A percentile compares a stretch with the other conserved stretches of the same genome.
Conservation (phyloP, 495 filamentous ascomycete genomes). For the Hypoxylon fragiforme region DNA sequence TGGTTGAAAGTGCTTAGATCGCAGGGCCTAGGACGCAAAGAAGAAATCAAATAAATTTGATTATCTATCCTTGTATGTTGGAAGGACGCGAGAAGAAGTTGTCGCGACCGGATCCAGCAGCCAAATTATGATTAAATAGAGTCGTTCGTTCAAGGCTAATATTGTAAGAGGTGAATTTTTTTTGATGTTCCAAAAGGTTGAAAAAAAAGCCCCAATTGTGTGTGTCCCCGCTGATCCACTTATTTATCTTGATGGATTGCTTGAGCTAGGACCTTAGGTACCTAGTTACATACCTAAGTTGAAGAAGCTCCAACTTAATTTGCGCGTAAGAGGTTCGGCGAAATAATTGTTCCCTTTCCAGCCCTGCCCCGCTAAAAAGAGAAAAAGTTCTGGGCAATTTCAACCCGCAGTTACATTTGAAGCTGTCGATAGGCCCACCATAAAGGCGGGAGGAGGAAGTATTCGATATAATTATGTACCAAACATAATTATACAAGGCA, state of each 20-base stretch:
- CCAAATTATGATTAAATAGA: not conserved
- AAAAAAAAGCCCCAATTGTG: conserved; percentile 33
- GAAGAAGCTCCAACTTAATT: no score
- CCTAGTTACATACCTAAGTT: not conserved
- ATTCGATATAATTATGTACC: no score
- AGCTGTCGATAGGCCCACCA: conserved; percentile 24
- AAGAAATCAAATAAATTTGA: not conserved
- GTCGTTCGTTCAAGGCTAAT: conserved; percentile 6
- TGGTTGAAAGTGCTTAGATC: no score
- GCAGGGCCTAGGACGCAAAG: no score
- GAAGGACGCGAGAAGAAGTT: not conserved
- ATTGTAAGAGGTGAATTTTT: conserved; percentile 26
- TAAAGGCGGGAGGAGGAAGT: no score
- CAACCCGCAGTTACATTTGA: conserved; percentile 17
- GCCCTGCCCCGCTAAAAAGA: conserved; percentile 21
- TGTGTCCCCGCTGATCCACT: conserved; percentile 28
- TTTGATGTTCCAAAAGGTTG: conserved; percentile 17
- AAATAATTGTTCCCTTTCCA: conserved; percentile 22
- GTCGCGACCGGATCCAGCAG: not conserved
- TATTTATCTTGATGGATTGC: conserved; percentile 7
- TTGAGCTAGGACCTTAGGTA: not conserved
- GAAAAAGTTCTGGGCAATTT: conserved; percentile 7
- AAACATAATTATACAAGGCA: conserved; percentile 6
- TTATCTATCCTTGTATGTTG: not conserved
- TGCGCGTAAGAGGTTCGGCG: no score